Base-by-base conservation (phyloP, 2,329 filamentous ascomycete species). In the Pseudocercospora fuligena region DNA sequence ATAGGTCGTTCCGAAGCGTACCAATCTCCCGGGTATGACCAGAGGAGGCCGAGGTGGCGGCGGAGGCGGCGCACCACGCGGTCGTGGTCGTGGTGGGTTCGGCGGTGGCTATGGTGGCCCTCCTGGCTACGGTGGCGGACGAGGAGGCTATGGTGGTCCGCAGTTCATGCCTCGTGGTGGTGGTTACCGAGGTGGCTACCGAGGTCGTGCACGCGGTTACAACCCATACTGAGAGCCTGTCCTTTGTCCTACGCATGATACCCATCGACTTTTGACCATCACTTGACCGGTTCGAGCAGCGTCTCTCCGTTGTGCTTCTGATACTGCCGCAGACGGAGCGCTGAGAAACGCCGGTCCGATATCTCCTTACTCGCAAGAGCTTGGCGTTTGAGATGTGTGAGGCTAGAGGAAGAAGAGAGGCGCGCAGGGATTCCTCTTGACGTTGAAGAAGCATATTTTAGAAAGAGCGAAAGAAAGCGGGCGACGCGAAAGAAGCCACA, bases 1-100 rank as follows among this genome's bases (percentile, higher is more conserved):
- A 43, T 67, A 92, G 90, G 90, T 92, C 65, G 88, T 90, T 23
- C 94, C 95, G 36, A 99, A 99, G 85, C 91, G 95, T 69, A 99
- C 95, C 73, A 99, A 99, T 78, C 85, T 99, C 61, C 95, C 95
- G 1, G 95, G 95, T 67, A 94, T 99, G 93, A 91, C 88, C 73
- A 89, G 94, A 70, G 93, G 93, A 64, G 92, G 93, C 61, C 85
- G 92, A 60, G 89, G 89, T 40, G 85, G 86, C 29, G 80, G 80
- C 47, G 83, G 83, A 63, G 84, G 87, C 33, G 56, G 56, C 33
- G 56, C 56, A 25, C 68, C 77, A 33, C 75, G 79, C 36, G 77
- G 79, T 47, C 76, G 77, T 62, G 83, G 85, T 59, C 81, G 85
- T 69, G 87, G 88, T 53, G 80, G 79, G 71, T 71, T 67, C 66